phyloP scores from a whole-genome alignment of 2,329 filamentous ascomycete genomes.

The Fusarium pilosicola region DNA sequence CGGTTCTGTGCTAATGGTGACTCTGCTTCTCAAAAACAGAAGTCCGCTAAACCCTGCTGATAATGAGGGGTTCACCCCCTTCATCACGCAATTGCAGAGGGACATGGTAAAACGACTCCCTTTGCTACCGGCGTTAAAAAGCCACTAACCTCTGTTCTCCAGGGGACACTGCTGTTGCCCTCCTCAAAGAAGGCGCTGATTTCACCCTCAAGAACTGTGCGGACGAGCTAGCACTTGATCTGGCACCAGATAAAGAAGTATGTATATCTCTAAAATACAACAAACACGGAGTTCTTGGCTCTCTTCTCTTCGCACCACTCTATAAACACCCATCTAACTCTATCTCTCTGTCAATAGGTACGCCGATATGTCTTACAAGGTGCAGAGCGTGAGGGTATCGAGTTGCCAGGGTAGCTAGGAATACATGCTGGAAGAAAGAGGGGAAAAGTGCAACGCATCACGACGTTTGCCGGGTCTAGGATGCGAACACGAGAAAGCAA shows the following conservation, averaged over 20 bases:
- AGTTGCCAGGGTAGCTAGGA: slow-evolving; percentile 51
- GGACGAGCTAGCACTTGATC: slow-evolving; percentile 77
- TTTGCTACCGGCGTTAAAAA: too few relatives aligned
- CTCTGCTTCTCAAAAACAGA: slow-evolving; percentile 77
- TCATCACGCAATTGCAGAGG: slow-evolving; percentile 86
- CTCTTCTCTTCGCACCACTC: background rate
- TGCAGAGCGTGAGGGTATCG: slow-evolving; percentile 87
- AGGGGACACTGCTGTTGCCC: slow-evolving; percentile 82
- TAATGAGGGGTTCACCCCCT: slow-evolving; percentile 82
- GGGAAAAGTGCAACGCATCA: slow-evolving; percentile 19
- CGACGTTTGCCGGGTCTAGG: slow-evolving; percentile 7
- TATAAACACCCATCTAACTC: slow-evolving; percentile 37
- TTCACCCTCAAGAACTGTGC: slow-evolving; percentile 78
- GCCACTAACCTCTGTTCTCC: background rate
- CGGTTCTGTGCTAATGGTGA: slow-evolving; percentile 88
- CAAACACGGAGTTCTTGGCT: background rate
- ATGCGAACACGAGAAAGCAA: background rate
- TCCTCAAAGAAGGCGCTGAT: slow-evolving; percentile 88
- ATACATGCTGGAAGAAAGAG: slow-evolving; percentile 30
- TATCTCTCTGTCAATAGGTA: slow-evolving; percentile 60
- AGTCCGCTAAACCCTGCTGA: slow-evolving; percentile 89
- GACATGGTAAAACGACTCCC: slow-evolving; percentile 63
- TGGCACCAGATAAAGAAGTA: slow-evolving; percentile 88
- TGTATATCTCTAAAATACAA: slow-evolving; percentile 41
- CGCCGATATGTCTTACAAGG: slow-evolving; percentile 79